Evolutionary conservation across 108 stramenopile genomes (phyloP), one percentile per base, ranked within the genome.

Genomic region (Cylindrotheca closterium): DNA sequence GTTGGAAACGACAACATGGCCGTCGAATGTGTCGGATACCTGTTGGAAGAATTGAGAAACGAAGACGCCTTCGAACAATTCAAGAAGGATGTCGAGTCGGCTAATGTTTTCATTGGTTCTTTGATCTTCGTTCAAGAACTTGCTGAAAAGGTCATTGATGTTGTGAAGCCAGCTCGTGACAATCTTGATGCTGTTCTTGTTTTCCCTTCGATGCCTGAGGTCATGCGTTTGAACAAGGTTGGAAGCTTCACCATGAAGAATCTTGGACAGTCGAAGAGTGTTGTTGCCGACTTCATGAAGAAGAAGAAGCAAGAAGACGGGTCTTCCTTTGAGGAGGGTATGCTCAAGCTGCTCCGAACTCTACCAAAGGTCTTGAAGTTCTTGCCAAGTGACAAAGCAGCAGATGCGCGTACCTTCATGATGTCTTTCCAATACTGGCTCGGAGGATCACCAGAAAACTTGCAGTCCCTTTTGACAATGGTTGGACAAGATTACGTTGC

Each of bases 401-500:
- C 90, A 33, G 96, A 97, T 74, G 96, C 96, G 4, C 82, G 94
- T 32, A 92, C 94, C 49, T 97, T 97, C 71, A 97, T 97, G 95
- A 97, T 97, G 96, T 94, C 93, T 31, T 97, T 97, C 90, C 96
- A 96, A 68, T 97, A 97, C 83, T 97, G 96, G 96, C 90, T 97
- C 47, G 96, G 96, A 34, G 94, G 90, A 29, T 96, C 94, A 21
- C 95, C 95, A 30, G 91, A 96, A 65, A 96, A 97, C 55, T 75
- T 97, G 21, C 89, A 96, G 79, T 86, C 91, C 48, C 84, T 97
- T 54, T 73, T 97, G 21, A 81, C 93, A 30, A 94, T 88, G 83
- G 89, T 97, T 47, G 95, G 95, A 46, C 93, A 94, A 63, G 89
- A 91, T 24, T 96, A 94, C 79, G 93, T 97, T 29, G 87, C 47